phyloP scores from a whole-genome alignment of 2,329 filamentous ascomycete genomes.

The Tolypocladium capitatum region DNA sequence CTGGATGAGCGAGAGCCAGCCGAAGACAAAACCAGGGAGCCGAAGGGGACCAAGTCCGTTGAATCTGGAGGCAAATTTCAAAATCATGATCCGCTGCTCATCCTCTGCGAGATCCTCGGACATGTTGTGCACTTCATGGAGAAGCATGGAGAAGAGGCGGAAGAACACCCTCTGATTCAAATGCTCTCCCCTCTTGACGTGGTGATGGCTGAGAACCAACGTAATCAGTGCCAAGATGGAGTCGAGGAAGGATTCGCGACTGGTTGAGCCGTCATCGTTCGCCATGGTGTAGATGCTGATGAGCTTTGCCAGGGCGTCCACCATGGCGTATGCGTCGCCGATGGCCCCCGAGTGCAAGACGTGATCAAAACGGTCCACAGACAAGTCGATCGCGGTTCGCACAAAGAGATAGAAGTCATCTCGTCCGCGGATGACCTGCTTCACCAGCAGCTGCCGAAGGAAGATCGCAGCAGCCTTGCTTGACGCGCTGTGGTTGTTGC shows the following conservation, averaged over 20 bases:
- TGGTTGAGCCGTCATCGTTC: conserved; percentile 49
- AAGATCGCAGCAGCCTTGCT: conserved; percentile 64
- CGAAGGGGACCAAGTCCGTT: conserved; percentile 61
- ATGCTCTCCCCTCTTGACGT: conserved; percentile 63
- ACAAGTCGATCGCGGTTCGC: conserved; percentile 66
- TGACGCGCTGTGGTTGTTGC: conserved; percentile 61
- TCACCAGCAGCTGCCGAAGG: conserved; percentile 68
- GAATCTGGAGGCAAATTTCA: conserved; percentile 59
- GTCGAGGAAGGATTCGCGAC: conserved; percentile 61
- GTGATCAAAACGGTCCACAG: conserved; percentile 66
- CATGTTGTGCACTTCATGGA: conserved; percentile 57
- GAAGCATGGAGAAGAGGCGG: conserved; percentile 69
- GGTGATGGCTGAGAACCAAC: conserved; percentile 74
- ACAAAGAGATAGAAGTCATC: conserved; percentile 73
- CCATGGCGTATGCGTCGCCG: conserved; percentile 41
- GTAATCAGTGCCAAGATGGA: conserved; percentile 66
- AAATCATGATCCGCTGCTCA: conserved; percentile 55
- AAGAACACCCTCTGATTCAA: conserved; percentile 88
- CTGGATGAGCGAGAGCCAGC: conserved; percentile 70
- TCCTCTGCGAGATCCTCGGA: conserved; percentile 44
- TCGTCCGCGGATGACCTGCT: conserved; percentile 56
- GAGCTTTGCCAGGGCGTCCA: conserved; percentile 75
- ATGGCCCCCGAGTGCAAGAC: conserved; percentile 48
- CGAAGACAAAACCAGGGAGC: conserved; percentile 73
- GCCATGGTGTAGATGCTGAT: conserved; percentile 64